A percentile compares a stretch with the other conserved stretches of the same genome.
phyloP scores from a whole-genome alignment of 75 land plant genomes.

The Pinus tabuliformis region DNA sequence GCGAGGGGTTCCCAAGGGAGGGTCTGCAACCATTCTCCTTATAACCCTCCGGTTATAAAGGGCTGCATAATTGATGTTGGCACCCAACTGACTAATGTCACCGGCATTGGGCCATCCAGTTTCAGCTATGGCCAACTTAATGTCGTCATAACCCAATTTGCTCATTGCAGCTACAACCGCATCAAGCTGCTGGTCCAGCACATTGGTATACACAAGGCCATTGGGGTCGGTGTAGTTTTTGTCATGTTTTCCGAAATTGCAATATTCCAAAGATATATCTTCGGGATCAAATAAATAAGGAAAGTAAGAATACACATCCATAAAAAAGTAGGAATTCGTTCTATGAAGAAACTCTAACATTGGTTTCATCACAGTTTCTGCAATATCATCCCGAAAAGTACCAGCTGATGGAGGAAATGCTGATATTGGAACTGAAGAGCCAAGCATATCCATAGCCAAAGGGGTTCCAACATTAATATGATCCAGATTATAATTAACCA shows the following conservation, averaged over 20 bases:
- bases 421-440: constrained; percentile 13
- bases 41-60: constrained; percentile 68
- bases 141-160: constrained; percentile 30
- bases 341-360: constrained; percentile 48
- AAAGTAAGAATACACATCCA: constrained; percentile 79
- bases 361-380: constrained; percentile 45
- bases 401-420: constrained; percentile 67
- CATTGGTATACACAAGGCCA: constrained; percentile 48
- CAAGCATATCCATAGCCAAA: constrained; percentile 57
- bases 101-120: constrained; percentile 90
- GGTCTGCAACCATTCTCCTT: constrained; percentile 25
- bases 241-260: constrained; percentile 31
- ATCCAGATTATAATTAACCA: constrained; percentile 18
- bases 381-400: constrained; percentile 43
- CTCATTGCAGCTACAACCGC: constrained; percentile 61
- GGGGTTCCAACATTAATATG: constrained; percentile 70
- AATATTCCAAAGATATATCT: constrained; percentile 51
- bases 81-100: constrained; percentile 61
- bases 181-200: constrained; percentile 71
- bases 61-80: constrained; percentile 65
- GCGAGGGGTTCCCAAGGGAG: constrained; percentile 64
- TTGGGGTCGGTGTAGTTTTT: constrained; percentile 40
- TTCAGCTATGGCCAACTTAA: constrained; percentile 58
- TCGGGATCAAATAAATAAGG: constrained; percentile 40
- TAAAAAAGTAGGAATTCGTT: constrained; percentile 62